phyloP scores from a whole-genome alignment of 768 basidiomycete genomes.

The Sporobolomyces roseus region DNA sequence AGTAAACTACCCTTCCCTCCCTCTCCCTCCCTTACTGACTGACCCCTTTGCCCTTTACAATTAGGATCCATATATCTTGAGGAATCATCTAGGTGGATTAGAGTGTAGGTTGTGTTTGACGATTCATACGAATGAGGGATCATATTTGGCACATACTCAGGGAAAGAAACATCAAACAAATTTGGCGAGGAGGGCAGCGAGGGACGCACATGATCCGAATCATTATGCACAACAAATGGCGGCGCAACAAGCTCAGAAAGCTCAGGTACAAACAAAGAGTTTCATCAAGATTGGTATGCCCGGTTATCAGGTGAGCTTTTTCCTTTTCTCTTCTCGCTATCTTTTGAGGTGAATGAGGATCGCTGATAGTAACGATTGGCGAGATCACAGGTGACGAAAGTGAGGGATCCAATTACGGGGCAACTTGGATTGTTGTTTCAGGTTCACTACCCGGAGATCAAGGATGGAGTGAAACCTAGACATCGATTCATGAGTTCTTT shows the following conservation, averaged over 20 bases:
- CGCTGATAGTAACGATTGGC: neutral
- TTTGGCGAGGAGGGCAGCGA: conserved; percentile 91
- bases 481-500: conserved; percentile 95
- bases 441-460: conserved; percentile 81
- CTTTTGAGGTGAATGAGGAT: neutral
- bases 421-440: conserved; percentile 98
- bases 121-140: conserved; percentile 98
- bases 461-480: conserved; percentile 73
- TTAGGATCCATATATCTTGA: conserved; percentile 98
- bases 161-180: conserved; percentile 99
- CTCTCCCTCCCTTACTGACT: neutral
- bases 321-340: neutral
- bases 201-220: conserved; percentile 89
- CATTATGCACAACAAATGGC: conserved; percentile 67
- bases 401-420: conserved; percentile 71
- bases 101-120: conserved; percentile 98
- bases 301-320: conserved; percentile 58
- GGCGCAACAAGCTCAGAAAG: conserved; percentile 45
- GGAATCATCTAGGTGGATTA: conserved; percentile 95
- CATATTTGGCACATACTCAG: conserved; percentile 97
- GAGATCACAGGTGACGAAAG: conserved; percentile 75
- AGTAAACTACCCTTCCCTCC: conserved; percentile 53
- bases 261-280: conserved; percentile 74
- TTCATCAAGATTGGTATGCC: conserved; percentile 97
- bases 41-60: neutral